phyloP scores from a whole-genome alignment of 1,284 basidiomycete species.

The Tausonia pullulans region DNA sequence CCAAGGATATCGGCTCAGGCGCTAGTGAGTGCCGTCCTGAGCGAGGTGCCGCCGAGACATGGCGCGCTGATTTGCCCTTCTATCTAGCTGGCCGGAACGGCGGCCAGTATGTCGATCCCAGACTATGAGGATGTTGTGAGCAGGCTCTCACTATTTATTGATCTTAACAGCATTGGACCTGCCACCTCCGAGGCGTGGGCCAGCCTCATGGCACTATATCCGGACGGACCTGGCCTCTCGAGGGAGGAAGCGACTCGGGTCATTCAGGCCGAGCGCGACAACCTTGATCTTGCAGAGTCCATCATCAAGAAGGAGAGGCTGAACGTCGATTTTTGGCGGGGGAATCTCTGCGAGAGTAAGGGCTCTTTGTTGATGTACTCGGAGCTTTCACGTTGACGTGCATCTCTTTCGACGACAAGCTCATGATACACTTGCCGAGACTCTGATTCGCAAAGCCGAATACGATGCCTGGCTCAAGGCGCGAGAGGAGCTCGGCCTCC shows the following conservation, averaged over 20 bases:
- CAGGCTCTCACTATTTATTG: too few relatives aligned
- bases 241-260: conserved; percentile 30
- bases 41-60: too few relatives aligned
- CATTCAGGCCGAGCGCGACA: conserved; percentile 24
- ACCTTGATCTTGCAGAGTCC: conserved; percentile 21
- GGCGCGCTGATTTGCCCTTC: background rate
- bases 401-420: too few relatives aligned
- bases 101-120: background rate
- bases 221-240: conserved; percentile 24
- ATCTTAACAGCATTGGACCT: conserved; percentile 18
- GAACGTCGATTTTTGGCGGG: conserved; percentile 25
- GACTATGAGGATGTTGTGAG: too few relatives aligned
- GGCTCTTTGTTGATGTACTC: background rate
- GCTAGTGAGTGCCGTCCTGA: conserved; percentile 22
- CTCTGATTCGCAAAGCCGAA: background rate
- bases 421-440: background rate
- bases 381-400: background rate
- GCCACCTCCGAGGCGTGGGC: conserved; percentile 21
- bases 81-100: conserved; percentile 29
- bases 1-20: conserved; percentile 29
- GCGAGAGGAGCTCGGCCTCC: background rate
- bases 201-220: conserved; percentile 20
- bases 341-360: conserved; percentile 16
- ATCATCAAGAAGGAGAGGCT: conserved; percentile 20
- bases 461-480: conserved; percentile 5